Evolutionary conservation across 2,329 filamentous ascomycete species (phyloP), one percentile per base, ranked within the genome.

Genomic region (Juglanconis oblonga): DNA sequence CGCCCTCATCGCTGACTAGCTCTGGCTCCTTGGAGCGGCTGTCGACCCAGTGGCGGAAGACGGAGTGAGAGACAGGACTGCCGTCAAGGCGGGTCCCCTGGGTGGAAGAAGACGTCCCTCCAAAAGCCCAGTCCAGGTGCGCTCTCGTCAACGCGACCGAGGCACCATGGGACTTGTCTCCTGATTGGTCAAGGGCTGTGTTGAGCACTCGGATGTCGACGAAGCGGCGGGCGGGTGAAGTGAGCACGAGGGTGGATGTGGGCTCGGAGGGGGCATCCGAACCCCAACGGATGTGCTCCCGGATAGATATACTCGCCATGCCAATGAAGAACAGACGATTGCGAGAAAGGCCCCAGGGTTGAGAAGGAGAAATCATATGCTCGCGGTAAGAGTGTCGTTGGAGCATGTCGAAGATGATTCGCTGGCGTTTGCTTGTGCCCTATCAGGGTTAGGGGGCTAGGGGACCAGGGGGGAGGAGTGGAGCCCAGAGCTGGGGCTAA

Each of bases 111-210:
- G 83, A 83, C 1, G 72, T 77, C 2, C 87, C 87, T 0, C 82
- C 84, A 64, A 89, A 87, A 4, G 81, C 87, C 87, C 87, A 90
- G 65, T 89, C 86, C 2, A 90, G 75, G 0, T 75, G 67, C 17
- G 70, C 64, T 5, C 53, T 52, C 7, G 61, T 35, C 17, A 64
- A 24, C 17, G 17, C 17, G 17, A 24, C 17, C 17, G 45, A 14
- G 7, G 10, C 32, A 33, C 42, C 17, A 7, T 36, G 32, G 10
- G 36, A 40, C 10, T 17, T 31, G 3, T 32, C 3, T 10, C 13
- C 9, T 44, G 24, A 5, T 5, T 5, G 63, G 57, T 32, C 62
- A 44, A 38, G 33, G 35, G 47, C 51, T 6, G 42, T 11, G 1
- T 35, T 5, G 5, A 81, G 69, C 54, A 87, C 75, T 45, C 87